Evolutionary conservation across 2,329 filamentous ascomycete species (phyloP).

Genomic region (Dothistroma septosporum): DNA sequence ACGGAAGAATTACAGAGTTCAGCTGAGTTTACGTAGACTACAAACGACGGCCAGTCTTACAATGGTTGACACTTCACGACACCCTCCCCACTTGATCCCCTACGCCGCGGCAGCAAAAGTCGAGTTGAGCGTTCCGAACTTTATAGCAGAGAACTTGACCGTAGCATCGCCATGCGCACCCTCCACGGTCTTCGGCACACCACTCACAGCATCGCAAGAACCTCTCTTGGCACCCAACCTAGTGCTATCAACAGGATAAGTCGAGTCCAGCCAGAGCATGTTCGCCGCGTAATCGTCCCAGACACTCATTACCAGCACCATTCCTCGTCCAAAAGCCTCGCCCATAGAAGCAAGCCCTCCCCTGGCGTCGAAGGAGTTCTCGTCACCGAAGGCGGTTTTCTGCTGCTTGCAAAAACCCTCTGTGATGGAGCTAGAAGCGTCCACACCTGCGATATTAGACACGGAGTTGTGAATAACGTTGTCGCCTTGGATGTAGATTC

Average conservation of each 20-base stretch:
- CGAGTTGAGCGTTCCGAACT: slow-evolving; percentile 28
- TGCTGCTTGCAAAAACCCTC: slow-evolving; percentile 51
- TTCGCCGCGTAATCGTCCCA: slow-evolving; percentile 65
- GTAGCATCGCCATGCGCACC: slow-evolving; percentile 14
- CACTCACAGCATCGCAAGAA: slow-evolving; percentile 22
- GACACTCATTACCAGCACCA: slow-evolving; percentile 62
- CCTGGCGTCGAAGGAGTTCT: slow-evolving; percentile 49
- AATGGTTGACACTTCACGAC: background rate
- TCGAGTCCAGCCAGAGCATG: slow-evolving; percentile 69
- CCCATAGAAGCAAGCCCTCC: slow-evolving; percentile 57
- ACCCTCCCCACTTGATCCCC: background rate
- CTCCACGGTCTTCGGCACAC: slow-evolving; percentile 22
- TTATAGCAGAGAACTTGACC: slow-evolving; percentile 25
- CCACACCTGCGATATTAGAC: slow-evolving; percentile 44
- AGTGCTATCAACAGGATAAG: slow-evolving; percentile 22
- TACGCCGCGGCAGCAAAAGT: slow-evolving; percentile 1
- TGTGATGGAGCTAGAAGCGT: slow-evolving; percentile 52
- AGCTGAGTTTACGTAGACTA: background rate
- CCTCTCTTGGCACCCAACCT: slow-evolving; percentile 21
- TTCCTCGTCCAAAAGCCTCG: slow-evolving; percentile 52
- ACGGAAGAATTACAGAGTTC: background rate
- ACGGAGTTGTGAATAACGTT: slow-evolving; percentile 55
- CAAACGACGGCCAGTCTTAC: background rate
- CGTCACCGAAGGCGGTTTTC: slow-evolving; percentile 31
- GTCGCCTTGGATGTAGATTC: slow-evolving; percentile 63